A percentile compares a stretch with the other conserved stretches of the same genome.
Evolutionary conservation across 192 early-diverging fungal genomes (phyloP).

Genomic region (Coemansia sp.): DNA sequence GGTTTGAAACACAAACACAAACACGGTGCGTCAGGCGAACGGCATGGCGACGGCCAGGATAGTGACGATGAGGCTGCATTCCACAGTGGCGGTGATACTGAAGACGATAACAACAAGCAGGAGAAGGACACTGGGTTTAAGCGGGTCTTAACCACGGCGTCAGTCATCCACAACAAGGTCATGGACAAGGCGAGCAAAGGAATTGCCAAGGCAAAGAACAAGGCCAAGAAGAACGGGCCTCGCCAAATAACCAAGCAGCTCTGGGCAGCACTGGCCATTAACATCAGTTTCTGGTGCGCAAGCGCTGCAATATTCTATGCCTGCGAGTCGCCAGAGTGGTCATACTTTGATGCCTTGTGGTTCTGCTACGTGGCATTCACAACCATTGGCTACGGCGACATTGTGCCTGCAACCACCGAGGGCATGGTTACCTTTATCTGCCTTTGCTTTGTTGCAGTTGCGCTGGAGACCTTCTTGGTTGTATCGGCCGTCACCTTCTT

Average conservation of each 20-base stretch:
- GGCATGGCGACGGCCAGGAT: neutral
- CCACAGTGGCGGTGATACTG: neutral
- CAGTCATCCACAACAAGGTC: conserved; percentile 18
- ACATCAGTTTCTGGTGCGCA: conserved; percentile 45
- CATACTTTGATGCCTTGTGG: conserved; percentile 53
- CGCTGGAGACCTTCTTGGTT: conserved; percentile 52
- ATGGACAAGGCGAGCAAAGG: conserved; percentile 8
- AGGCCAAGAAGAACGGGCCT: neutral
- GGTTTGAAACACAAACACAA: neutral
- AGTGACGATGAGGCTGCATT: conserved; percentile 2
- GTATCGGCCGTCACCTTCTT: conserved; percentile 49
- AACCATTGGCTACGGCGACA: conserved; percentile 56
- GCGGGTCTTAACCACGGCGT: conserved; percentile 19
- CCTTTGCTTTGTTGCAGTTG: conserved; percentile 50
- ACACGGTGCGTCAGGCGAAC: neutral
- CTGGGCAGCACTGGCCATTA: conserved; percentile 32
- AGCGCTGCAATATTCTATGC: conserved; percentile 46
- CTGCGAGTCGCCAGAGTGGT: conserved; percentile 31
- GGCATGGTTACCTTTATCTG: conserved; percentile 52
- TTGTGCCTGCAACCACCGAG: conserved; percentile 37
- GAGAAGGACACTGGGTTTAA: conserved; percentile 9
- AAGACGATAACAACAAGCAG: neutral
- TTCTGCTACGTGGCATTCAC: conserved; percentile 58
- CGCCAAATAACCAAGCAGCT: conserved; percentile 41
- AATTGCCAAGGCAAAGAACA: conserved; percentile 3